These are phyloP conservation scores for Rhodosporidiobolus odoratus DNA, from an alignment of 768 basidiomycete genomes.

Conservation along the genomic window DNA sequence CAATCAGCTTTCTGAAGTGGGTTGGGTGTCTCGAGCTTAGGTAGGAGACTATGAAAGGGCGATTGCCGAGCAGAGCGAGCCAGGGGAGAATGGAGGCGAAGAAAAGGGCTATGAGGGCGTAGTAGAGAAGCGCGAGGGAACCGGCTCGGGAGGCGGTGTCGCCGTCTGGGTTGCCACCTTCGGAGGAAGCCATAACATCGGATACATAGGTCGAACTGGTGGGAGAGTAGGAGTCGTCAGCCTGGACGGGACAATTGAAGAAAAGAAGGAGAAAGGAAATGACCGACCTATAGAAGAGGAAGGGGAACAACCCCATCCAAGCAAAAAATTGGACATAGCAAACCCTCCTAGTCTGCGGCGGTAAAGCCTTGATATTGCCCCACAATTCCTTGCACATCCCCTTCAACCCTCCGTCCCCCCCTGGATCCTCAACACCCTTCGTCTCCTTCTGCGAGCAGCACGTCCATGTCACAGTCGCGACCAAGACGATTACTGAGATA, in stretches of 20 bases:
- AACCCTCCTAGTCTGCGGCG: slow-evolving; percentile 23
- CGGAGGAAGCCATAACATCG: not conserved
- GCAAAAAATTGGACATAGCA: slow-evolving; percentile 29
- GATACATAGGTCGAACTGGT: slow-evolving; percentile 24
- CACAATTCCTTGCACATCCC: slow-evolving; percentile 47
- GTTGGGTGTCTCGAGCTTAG: too few species aligned
- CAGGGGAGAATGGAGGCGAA: slow-evolving; percentile 66
- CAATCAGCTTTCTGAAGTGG: not conserved
- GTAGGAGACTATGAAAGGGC: slow-evolving; percentile 6
- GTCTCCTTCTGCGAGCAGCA: not conserved
- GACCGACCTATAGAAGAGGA: not conserved
- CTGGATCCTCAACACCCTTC: not conserved
- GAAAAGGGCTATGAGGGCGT: slow-evolving; percentile 64
- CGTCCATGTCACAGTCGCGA: slow-evolving; percentile 41
- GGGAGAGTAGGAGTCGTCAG: slow-evolving; percentile 17
- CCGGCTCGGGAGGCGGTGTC: slow-evolving; percentile 74
- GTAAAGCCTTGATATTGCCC: slow-evolving; percentile 10
- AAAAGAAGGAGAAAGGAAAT: not conserved
- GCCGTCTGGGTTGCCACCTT: slow-evolving; percentile 23
- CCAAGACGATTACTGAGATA: slow-evolving; percentile 71
- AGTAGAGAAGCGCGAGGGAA: slow-evolving; percentile 72
- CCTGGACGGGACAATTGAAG: not conserved
- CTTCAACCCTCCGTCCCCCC: not conserved
- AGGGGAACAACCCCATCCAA: slow-evolving; percentile 25
- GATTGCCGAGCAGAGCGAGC: slow-evolving; percentile 46